Base-by-base conservation (phyloP, 805 yeast species). In the Saccharomycopsis capsularis region DNA sequence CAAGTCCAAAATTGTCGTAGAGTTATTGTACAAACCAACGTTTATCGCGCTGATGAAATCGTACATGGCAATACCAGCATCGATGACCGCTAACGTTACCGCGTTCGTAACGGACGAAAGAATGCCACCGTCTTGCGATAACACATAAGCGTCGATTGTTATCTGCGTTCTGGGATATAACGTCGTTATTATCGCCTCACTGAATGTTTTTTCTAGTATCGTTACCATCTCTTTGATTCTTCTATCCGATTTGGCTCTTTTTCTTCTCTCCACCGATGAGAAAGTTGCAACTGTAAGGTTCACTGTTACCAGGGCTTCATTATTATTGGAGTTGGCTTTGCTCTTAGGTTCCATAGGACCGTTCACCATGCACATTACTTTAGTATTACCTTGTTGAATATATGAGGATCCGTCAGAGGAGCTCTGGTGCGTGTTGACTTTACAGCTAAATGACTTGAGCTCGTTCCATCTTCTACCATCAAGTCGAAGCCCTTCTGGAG, bases 381-480 rank as follows among this genome's bases (percentile, higher is more conserved):
- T 87, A 40, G 96, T 81, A 56, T 87, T 86, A 27, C 99, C 99
- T 66, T 85, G 95, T 63, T 90, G 93, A 19, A 93, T 80, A 57
- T 82, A 84, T 2, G 97, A 81, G 1, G 97, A 90, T 4, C 98
- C 99, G 65, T 91, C 97, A 2, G 93, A 75, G 0, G 90, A 76
- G 57, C 75, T 78, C 4, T 96, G 88, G 59, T 90, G 97, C 1
- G 98, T 89, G 60, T 88, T 88, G 47, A 87, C 79, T 18, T 79
- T 76, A 61, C 95, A 85, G 35, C 78, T 78, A 59, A 93, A 86
- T 27, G 81, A 74, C 44, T 98, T 80, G 40, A 90, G 73, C 64
- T 93, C 99, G 59, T 91, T 88, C 89, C 93, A 89, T 54, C 99
- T 75, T 58, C 99, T 79, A 1, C 99, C 99, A 63, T 93, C 98